Base-by-base conservation (phyloP, 768 basidiomycete genomes). In the Termitomyces sp. region DNA sequence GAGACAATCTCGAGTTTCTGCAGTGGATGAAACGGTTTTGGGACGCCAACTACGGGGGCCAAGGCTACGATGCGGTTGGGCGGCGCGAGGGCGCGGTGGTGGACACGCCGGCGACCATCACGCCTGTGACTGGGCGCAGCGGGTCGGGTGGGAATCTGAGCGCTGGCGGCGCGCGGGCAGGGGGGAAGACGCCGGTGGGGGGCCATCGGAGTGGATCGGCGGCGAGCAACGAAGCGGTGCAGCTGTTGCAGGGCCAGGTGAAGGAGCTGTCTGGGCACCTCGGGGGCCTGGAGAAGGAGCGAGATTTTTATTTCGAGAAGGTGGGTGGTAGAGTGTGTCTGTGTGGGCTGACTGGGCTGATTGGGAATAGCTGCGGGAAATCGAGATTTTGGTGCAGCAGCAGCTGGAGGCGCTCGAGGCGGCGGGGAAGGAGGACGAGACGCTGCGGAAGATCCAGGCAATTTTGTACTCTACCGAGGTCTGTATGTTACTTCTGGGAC, bases 231-330 rank as follows among this genome's bases (percentile, higher is more conserved):
- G 90, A 90, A 63, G 81, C 83, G 32, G 69, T 95, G 7, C 79
- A 85, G 62, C 78, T 78, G 44, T 74, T 96, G 57, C 90, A 89
- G 62, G 74, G 76, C 0, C 93, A 98, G 72, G 77, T 97, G 57
- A 81, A 84, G 62, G 97, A 98, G 62, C 79, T 97, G 77, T 83
- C 84, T 38, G 71, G 77, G 0, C 89, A 93, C 68, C 76, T 97
- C 63, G 94, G 95, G 69, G 91, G 92, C 1, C 77, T 98, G 41
- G 95, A 98, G 79, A 98, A 95, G 78, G 97, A 99, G 75, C 79
- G 95, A 49, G 95, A 98, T 72, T 98, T 99, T 73, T 99, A 99
- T 75, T 99, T 98, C 73, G 87, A 90, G 68, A 99, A 98, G 85
- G 95, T 96, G 65, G 50, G 80, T 66, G 32, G 35, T 9, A 2